Evolutionary conservation across 1,284 basidiomycete species (phyloP), one percentile per base, ranked within the genome.

Genomic region (Cryptococcus maquisensis): DNA sequence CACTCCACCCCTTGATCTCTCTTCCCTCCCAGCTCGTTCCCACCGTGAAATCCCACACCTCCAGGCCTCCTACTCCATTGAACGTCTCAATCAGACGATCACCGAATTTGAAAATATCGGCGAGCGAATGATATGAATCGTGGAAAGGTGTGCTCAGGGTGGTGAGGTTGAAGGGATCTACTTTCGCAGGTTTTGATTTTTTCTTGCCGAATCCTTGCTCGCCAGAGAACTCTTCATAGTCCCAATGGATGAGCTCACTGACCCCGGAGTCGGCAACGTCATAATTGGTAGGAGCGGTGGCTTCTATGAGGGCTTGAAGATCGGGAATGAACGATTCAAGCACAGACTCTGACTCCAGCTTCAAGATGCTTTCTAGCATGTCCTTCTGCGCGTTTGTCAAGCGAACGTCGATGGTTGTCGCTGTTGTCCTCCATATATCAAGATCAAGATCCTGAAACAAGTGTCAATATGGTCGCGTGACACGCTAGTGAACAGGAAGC

Each of bases 351-450:
- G 54, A 39, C 1, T 37, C 43, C 20, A 32, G 28, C n/a, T 55
- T 57, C 38, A 62, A 47, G 35, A 53, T 38, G 42, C 24, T 28
- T 47, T 47, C 28, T 52, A 65, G 52, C 18, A 46, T 15, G 8
- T 20, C 23, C 26, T 52, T 23, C n/a, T 54, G 48, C 5, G 32
- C 4, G 24, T 42, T 15, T 18, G 52, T 54, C 3, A 76, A 42
- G 37, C 65, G 64, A 39, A 75, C 32, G 55, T 74, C 72, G 48
- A 74, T 36, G 13, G 55, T 51, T 4, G 56, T 42, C 1, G 56
- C 50, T 1, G 72, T 63, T 3, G 63, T 52, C 24, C 62, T 62
- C 76, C 76, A 77, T 23, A 77, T 55, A 52, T 77, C 76, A 10
- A 74, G 61, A 28, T 69, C 56, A 26, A 73, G 56, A 3, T 61